Evolutionary conservation across 805 yeast genomes (phyloP).

Genomic region (Lachancea meyersii): DNA sequence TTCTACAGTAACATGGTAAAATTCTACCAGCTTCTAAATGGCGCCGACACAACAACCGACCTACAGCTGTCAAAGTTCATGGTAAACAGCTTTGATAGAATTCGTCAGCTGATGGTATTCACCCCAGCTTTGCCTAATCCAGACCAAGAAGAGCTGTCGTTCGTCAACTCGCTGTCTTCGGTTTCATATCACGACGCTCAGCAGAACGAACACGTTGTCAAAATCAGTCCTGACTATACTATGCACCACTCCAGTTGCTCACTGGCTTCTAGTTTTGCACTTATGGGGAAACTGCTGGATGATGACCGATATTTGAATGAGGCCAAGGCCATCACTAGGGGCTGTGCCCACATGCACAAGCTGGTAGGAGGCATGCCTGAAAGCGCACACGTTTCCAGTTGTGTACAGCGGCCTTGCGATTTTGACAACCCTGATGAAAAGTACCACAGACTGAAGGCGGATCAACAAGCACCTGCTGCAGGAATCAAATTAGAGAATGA

Average conservation of each 20-base stretch:
- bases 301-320: conserved; percentile 32
- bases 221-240: conserved; percentile 31
- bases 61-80: neutral
- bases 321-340: conserved; percentile 42
- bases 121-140: conserved; percentile 40
- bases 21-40: conserved; percentile 39
- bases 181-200: conserved; percentile 18
- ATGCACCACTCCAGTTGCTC: conserved; percentile 47
- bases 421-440: neutral
- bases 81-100: conserved; percentile 33
- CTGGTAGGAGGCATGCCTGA: conserved; percentile 31
- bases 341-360: conserved; percentile 43
- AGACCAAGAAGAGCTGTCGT: conserved; percentile 17
- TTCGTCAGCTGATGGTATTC: conserved; percentile 39
- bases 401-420: conserved; percentile 8
- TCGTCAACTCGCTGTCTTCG: conserved; percentile 19
- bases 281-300: conserved; percentile 39
- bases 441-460: neutral
- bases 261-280: conserved; percentile 48
- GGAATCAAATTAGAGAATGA: conserved; percentile 3
- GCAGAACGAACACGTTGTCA: conserved; percentile 21
- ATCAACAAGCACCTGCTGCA: neutral
- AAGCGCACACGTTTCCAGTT: conserved; percentile 25
- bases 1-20: conserved; percentile 47
- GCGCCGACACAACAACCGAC: conserved; percentile 25